These are phyloP conservation scores for Pleurotus citrinopileatus DNA, from an alignment of 768 basidiomycete species.

Conservation along the genomic window DNA sequence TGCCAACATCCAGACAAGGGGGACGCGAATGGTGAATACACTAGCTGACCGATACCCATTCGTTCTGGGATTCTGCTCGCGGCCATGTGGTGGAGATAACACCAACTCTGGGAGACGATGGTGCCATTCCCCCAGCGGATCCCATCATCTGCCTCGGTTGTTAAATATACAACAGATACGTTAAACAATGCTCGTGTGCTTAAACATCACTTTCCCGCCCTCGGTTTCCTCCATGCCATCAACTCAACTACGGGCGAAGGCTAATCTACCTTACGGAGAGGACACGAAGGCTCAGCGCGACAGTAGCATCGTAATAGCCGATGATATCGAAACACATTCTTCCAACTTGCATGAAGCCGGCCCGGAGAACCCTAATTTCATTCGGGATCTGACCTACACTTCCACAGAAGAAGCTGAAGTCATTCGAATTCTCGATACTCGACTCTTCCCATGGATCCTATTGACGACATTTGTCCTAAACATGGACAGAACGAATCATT, in stretches of 20 bases:
- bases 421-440: conserved; percentile 23
- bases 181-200: neutral
- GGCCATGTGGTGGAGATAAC: neutral
- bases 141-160: neutral
- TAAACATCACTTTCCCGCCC: neutral
- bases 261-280: neutral
- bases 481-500: conserved; percentile 41
- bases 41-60: no score
- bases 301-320: neutral
- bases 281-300: neutral
- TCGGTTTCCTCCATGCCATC: neutral
- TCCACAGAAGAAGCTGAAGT: conserved; percentile 30
- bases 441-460: conserved; percentile 30
- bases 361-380: conserved; percentile 22
- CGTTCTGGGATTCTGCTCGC: neutral
- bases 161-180: neutral
- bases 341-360: neutral
- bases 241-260: neutral
- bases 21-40: no score
- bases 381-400: conserved; percentile 27
- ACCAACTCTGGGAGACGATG: conserved; percentile 6
- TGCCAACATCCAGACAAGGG: no score
- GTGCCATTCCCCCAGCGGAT: neutral
- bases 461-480: conserved; percentile 32
- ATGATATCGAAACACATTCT: neutral